These are phyloP conservation scores for Macrocybe gigantea DNA, from an alignment of 768 basidiomycete genomes.

Conservation along the genomic window DNA sequence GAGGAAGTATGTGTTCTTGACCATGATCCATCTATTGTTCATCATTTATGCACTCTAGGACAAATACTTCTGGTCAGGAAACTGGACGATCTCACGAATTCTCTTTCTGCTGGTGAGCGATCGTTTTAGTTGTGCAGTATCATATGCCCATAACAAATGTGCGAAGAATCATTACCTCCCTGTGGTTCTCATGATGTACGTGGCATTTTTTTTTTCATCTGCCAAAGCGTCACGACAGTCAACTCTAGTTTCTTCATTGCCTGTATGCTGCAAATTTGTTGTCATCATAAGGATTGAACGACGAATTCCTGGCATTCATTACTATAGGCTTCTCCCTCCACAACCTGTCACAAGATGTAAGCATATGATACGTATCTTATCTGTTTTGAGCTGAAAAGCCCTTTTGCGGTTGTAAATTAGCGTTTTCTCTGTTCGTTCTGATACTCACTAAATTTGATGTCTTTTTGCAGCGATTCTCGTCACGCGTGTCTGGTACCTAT, in stretches of 20 bases:
- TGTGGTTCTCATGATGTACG: slow-evolving; percentile 18
- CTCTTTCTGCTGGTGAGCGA: slow-evolving; percentile 30
- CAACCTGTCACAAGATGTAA: slow-evolving; percentile 19
- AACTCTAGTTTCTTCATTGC: slow-evolving; percentile 11
- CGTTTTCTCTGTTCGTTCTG: slow-evolving; percentile 1
- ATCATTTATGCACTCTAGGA: slow-evolving; percentile 15
- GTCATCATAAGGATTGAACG: background rate
- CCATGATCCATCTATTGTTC: background rate
- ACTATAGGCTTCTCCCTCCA: slow-evolving; percentile 17
- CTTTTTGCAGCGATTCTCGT: slow-evolving; percentile 27
- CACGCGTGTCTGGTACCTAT: slow-evolving; percentile 36
- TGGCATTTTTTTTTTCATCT: background rate
- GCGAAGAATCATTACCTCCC: slow-evolving; percentile 27
- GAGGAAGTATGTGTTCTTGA: slow-evolving; percentile 23
- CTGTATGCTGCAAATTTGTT: slow-evolving; percentile 11
- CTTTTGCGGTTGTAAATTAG: slow-evolving; percentile 15
- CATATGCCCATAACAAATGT: background rate
- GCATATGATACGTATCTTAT: slow-evolving; percentile 1
- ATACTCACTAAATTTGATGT: background rate
- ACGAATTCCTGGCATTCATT: background rate
- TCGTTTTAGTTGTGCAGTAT: background rate
- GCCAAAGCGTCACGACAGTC: background rate
- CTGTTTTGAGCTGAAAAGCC: background rate
- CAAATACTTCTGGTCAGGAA: slow-evolving; percentile 33
- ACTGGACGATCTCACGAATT: slow-evolving; percentile 27